Conservation (phyloP, 192 early-diverging fungal genomes). For the Umbelopsis ramanniana region DNA sequence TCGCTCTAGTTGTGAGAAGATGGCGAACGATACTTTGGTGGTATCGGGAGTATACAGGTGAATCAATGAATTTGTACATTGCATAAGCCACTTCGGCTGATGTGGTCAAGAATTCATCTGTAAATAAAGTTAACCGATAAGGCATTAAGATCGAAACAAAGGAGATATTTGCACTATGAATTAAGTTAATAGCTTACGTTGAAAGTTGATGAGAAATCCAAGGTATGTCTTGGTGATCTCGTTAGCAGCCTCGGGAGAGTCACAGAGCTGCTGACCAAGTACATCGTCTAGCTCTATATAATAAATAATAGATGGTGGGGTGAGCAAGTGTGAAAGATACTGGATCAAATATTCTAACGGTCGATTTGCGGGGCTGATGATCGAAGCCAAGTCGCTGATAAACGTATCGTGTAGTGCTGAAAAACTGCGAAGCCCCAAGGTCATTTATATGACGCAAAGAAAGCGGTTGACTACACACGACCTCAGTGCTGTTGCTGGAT, state of each 20-base stretch:
- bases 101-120: slow-evolving; percentile 54
- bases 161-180: not conserved
- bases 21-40: slow-evolving; percentile 36
- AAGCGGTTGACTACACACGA: too few relatives aligned
- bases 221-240: slow-evolving; percentile 31
- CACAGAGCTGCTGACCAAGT: slow-evolving; percentile 21
- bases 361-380: not conserved
- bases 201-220: slow-evolving; percentile 35
- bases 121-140: not conserved
- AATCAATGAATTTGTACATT: slow-evolving; percentile 58
- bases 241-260: slow-evolving; percentile 25
- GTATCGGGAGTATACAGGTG: slow-evolving; percentile 47
- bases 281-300: slow-evolving; percentile 41
- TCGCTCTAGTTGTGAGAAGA: slow-evolving; percentile 32
- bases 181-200: slow-evolving; percentile 24
- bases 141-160: slow-evolving; percentile 7
- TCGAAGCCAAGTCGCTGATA: too few relatives aligned
- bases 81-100: slow-evolving; percentile 45
- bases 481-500: too few relatives aligned
- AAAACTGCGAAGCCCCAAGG: too few relatives aligned
- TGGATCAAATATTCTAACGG: not conserved
- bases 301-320: not conserved
- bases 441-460: too few relatives aligned
- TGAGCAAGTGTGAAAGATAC: not conserved
- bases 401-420: too few relatives aligned